phyloP scores from a whole-genome alignment of 495 filamentous ascomycete species.

The Neurospora hispaniola region DNA sequence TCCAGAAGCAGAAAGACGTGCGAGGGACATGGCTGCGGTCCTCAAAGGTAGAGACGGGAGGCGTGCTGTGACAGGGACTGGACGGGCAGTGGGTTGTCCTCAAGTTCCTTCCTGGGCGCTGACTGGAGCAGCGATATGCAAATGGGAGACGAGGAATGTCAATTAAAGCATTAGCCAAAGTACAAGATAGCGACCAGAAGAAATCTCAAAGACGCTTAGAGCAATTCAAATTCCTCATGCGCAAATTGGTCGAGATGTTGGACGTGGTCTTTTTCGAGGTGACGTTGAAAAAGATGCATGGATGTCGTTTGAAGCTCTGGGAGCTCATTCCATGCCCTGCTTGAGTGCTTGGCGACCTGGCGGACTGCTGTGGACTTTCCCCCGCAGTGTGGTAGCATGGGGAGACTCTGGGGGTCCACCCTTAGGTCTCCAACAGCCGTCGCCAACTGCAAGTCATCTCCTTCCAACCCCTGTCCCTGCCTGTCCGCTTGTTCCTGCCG shows the following conservation, averaged over 20 bases:
- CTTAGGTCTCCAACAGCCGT: neutral
- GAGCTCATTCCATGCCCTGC: neutral
- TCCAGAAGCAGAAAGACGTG: neutral
- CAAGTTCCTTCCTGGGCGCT: neutral
- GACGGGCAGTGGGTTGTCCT: neutral
- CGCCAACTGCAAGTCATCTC: conserved; percentile 10
- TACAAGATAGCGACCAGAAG: neutral
- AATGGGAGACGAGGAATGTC: neutral
- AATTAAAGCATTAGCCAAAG: neutral
- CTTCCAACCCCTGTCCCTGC: neutral
- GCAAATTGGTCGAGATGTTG: neutral
- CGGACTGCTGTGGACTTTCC: neutral
- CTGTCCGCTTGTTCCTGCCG: neutral
- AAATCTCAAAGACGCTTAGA: neutral
- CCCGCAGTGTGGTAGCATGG: neutral
- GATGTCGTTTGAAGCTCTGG: neutral
- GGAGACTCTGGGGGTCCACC: neutral
- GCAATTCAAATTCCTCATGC: neutral
- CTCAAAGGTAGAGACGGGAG: neutral
- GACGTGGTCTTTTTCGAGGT: neutral
- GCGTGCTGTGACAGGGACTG: neutral
- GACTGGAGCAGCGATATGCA: neutral
- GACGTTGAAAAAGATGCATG: neutral
- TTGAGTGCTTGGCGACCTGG: neutral
- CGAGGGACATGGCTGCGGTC: neutral